phyloP scores from a whole-genome alignment of 768 basidiomycete species.

The Podaxis sp. region DNA sequence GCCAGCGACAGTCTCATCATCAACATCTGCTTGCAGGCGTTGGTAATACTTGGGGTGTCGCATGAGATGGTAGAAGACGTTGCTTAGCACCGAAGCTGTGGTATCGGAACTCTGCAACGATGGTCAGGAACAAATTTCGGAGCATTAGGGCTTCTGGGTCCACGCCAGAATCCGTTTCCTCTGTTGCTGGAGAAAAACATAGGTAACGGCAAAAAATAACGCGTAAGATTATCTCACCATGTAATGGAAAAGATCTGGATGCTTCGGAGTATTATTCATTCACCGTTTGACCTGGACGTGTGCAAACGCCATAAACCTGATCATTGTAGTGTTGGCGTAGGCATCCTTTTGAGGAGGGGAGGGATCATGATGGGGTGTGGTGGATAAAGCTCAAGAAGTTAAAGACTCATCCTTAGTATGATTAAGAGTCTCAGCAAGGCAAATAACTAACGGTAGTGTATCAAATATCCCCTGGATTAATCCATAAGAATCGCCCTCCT shows the following conservation, averaged over 20 bases:
- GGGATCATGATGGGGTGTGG: conserved; percentile 9
- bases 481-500: conserved; percentile 23
- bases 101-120: too few species aligned
- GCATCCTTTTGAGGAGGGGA: not conserved
- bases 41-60: too few species aligned
- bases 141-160: conserved; percentile 13
- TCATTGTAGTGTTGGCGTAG: conserved; percentile 1
- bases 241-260: conserved; percentile 25
- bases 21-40: too few species aligned
- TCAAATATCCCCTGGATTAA: conserved; percentile 17
- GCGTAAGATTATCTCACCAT: conserved; percentile 16
- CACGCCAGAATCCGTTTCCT: conserved; percentile 5
- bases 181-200: conserved; percentile 3
- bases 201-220: not conserved
- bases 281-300: conserved; percentile 16
- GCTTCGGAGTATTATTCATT: conserved; percentile 9
- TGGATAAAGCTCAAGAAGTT: conserved; percentile 16
- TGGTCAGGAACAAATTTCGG: conserved; percentile 21
- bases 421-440: not conserved
- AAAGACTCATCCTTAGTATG: not conserved
- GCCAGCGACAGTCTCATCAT: too few species aligned
- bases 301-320: not conserved
- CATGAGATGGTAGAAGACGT: too few species aligned
- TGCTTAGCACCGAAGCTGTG: too few species aligned
- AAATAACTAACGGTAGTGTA: conserved; percentile 19